phyloP scores from a whole-genome alignment of 441 rosid species.

The Theobroma grandiflorum region DNA sequence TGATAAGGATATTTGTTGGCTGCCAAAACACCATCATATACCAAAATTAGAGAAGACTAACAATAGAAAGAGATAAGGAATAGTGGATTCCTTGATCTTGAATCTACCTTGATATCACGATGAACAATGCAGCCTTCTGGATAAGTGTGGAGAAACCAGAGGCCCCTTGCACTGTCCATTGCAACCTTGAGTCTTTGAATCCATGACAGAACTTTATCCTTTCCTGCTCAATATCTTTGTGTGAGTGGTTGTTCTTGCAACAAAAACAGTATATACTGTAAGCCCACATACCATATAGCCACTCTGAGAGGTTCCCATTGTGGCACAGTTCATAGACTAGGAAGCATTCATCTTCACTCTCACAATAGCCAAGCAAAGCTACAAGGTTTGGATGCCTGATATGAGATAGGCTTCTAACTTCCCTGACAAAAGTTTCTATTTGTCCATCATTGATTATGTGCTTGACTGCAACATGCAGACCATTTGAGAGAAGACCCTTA shows the following conservation, averaged over 20 bases:
- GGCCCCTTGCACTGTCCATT: conserved; percentile 59
- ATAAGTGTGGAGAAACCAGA: conserved; percentile 68
- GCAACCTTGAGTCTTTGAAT: conserved; percentile 64
- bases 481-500: conserved; percentile 53
- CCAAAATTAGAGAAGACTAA: conserved; percentile 6
- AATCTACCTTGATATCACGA: conserved; percentile 59
- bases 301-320: conserved; percentile 64
- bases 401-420: conserved; percentile 63
- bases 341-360: conserved; percentile 58
- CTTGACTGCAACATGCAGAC: conserved; percentile 58
- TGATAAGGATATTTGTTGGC: conserved; percentile 71
- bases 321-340: conserved; percentile 64
- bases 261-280: background rate
- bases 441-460: conserved; percentile 61
- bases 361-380: conserved; percentile 56
- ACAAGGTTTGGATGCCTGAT: conserved; percentile 70
- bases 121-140: conserved; percentile 71
- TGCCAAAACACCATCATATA: conserved; percentile 28
- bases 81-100: background rate
- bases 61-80: background rate
- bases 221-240: conserved; percentile 42
- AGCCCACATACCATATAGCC: conserved; percentile 58
- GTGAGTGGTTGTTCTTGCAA: background rate
- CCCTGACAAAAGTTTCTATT: conserved; percentile 59
- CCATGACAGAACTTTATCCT: conserved; percentile 60